These are phyloP conservation scores for Zoysia pacifica DNA, from an alignment of 176 grass and related monocot genomes.

Conservation along the genomic window DNA sequence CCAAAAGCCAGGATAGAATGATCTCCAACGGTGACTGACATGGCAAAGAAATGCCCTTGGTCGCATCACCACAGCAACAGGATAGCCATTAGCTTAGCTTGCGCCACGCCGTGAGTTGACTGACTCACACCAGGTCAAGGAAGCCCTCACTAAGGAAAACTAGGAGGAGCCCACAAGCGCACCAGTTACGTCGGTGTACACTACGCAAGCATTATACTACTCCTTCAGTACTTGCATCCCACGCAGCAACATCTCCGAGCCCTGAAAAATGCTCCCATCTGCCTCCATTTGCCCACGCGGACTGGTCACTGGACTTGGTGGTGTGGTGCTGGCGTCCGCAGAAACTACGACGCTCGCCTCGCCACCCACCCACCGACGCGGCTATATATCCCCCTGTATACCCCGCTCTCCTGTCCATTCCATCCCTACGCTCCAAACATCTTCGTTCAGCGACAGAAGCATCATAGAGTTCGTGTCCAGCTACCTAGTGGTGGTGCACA, in stretches of 20 bases:
- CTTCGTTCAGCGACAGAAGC: conserved; percentile 5
- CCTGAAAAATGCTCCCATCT: conserved; percentile 19
- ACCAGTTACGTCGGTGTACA: neutral
- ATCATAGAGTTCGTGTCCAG: neutral
- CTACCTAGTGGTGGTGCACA: neutral
- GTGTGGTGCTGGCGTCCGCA: neutral
- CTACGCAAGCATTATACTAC: no score
- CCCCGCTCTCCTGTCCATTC: neutral
- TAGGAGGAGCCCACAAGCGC: neutral
- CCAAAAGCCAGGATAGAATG: conserved; percentile 6
- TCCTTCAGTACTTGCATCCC: no score
- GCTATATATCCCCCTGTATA: conserved; percentile 36
- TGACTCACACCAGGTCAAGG: neutral
- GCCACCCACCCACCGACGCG: conserved; percentile 17
- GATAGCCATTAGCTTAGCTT: neutral
- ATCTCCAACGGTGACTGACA: conserved; percentile 3
- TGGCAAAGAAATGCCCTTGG: neutral
- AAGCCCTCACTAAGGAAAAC: neutral
- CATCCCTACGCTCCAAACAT: neutral
- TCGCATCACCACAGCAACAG: conserved; percentile 13
- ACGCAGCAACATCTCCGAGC: neutral
- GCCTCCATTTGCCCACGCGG: conserved; percentile 19
- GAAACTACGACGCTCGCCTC: neutral
- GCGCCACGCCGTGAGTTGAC: conserved; percentile 30
- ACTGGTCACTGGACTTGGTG: neutral